Conservation (phyloP, 2,329 filamentous ascomycete species). For the Hymenoscyphus fructigenus region DNA sequence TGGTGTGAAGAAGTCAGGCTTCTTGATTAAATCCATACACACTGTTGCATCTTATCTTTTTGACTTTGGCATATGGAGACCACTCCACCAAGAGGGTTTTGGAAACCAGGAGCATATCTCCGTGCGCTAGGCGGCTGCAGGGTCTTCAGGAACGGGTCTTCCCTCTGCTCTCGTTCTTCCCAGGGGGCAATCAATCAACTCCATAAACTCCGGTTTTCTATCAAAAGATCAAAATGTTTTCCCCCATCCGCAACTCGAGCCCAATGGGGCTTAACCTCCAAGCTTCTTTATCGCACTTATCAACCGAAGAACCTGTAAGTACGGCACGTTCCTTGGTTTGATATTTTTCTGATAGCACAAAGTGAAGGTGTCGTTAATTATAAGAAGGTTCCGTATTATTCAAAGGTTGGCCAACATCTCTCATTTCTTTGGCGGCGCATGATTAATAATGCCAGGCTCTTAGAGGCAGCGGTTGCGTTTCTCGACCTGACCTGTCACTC, state of each 20-base stretch:
- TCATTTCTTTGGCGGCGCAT: not conserved
- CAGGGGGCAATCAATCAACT: not conserved
- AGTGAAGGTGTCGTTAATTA: not conserved
- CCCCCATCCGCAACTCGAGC: no score
- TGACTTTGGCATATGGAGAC: no score
- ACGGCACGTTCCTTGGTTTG: not conserved
- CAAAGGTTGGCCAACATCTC: not conserved
- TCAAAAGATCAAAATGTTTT: no score
- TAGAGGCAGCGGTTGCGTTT: not conserved
- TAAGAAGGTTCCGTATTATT: not conserved
- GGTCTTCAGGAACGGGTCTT: slow-evolving; percentile 9
- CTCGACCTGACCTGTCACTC: slow-evolving; percentile 7
- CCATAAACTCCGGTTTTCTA: no score
- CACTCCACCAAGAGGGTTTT: no score
- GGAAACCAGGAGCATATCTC: not conserved
- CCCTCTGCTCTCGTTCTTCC: not conserved
- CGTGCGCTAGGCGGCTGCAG: slow-evolving; percentile 7
- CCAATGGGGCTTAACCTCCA: no score
- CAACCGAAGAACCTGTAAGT: not conserved
- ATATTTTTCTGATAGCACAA: not conserved
- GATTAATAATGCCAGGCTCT: not conserved
- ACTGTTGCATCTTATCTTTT: not conserved
- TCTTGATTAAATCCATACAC: not conserved
- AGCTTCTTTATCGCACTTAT: no score
- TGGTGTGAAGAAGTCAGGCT: no score